A percentile compares a stretch with the other conserved stretches of the same genome.
phyloP scores from a whole-genome alignment of 352 stramenopile genomes.

The Pythium folliculosum region DNA sequence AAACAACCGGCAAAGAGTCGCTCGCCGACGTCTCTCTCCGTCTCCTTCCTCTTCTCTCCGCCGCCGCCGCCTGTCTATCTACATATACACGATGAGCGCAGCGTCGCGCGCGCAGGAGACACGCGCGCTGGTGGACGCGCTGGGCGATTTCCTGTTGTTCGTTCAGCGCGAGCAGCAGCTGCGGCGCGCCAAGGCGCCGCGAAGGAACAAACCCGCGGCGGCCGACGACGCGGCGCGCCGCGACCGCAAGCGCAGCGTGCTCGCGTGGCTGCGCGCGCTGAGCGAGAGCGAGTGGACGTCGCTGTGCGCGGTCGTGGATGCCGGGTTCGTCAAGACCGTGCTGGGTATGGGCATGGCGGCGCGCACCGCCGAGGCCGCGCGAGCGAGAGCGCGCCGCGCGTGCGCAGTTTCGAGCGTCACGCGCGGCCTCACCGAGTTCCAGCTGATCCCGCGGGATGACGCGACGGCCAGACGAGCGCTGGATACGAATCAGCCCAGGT shows the following conservation, averaged over 20 bases:
- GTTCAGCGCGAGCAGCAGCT: slow-evolving; percentile 31
- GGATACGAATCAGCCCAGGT: slow-evolving; percentile 11
- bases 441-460: slow-evolving; percentile 38
- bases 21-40: neutral
- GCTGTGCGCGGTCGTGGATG: slow-evolving; percentile 63
- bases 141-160: slow-evolving; percentile 63
- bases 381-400: slow-evolving; percentile 13
- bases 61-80: neutral
- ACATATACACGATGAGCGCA: neutral
- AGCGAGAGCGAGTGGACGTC: slow-evolving; percentile 52
- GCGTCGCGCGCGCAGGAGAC: slow-evolving; percentile 8
- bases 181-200: slow-evolving; percentile 10
- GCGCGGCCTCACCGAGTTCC: slow-evolving; percentile 48
- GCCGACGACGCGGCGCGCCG: slow-evolving; percentile 11
- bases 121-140: slow-evolving; percentile 32
- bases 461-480: neutral
- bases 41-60: neutral
- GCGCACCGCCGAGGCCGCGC: slow-evolving; percentile 20
- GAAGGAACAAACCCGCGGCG: slow-evolving; percentile 3
- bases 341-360: slow-evolving; percentile 61
- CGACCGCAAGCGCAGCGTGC: slow-evolving; percentile 38
- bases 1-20: neutral
- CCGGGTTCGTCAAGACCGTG: slow-evolving; percentile 77
- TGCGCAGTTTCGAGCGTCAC: slow-evolving; percentile 5
- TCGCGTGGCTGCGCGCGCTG: slow-evolving; percentile 55